These are phyloP conservation scores for Tagetes patula DNA, from an alignment of 129 eudicot genomes.

Conservation along the genomic window DNA sequence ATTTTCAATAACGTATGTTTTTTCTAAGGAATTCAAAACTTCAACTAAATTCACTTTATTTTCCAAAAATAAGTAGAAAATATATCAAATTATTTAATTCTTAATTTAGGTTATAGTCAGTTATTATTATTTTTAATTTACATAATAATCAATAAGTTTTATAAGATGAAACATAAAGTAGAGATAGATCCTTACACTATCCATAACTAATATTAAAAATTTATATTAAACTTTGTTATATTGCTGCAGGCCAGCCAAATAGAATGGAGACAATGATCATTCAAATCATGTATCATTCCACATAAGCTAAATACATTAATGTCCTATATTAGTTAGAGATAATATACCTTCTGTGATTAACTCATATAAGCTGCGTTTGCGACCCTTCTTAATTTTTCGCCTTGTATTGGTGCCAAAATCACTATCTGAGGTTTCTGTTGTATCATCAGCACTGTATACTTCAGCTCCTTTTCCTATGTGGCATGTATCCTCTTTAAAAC, in stretches of 20 bases:
- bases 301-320: background rate
- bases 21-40: background rate
- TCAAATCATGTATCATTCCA: background rate
- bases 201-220: background rate
- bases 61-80: background rate
- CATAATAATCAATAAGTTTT: background rate
- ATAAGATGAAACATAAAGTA: background rate
- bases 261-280: background rate
- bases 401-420: conserved; percentile 25
- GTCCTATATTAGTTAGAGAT: conserved; percentile 12
- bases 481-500: conserved; percentile 19
- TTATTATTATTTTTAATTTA: background rate
- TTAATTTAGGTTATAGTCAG: background rate
- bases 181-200: background rate
- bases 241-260: background rate
- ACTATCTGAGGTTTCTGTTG: conserved; percentile 21
- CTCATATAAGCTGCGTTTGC: conserved; percentile 57
- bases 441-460: conserved; percentile 31
- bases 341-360: conserved; percentile 50
- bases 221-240: background rate
- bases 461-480: conserved; percentile 18
- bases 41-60: background rate
- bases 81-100: background rate
- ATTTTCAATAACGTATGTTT: background rate
- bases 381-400: conserved; percentile 46